phyloP scores from a whole-genome alignment of 192 early-diverging fungal genomes.

The Backusella sp. region DNA sequence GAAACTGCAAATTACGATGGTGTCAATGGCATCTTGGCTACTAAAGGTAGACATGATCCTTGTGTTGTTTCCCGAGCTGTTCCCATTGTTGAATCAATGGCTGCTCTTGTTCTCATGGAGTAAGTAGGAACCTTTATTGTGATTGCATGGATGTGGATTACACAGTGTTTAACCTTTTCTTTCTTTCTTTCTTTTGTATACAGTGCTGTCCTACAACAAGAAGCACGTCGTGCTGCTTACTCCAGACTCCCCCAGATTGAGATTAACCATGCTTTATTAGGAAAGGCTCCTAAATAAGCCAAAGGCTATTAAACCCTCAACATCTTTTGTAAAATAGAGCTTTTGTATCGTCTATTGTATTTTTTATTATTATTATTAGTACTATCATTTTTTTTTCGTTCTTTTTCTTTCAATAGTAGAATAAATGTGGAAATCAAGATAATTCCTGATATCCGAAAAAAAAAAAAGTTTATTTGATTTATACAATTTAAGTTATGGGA shows the following conservation, averaged over 20 bases:
- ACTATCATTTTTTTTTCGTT: background rate
- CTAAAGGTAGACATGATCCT: constrained; percentile 95
- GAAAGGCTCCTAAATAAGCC: constrained; percentile 17
- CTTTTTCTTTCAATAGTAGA: background rate
- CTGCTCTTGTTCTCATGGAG: constrained; percentile 91
- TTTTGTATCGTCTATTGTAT: background rate
- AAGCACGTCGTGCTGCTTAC: constrained; percentile 54
- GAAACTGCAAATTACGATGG: constrained; percentile 86
- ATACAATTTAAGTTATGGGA: background rate
- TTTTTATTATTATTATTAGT: background rate
- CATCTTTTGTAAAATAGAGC: background rate
- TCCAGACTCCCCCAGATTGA: constrained; percentile 48
- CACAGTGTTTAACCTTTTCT: background rate
- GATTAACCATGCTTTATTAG: constrained; percentile 31
- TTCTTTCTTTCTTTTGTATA: background rate
- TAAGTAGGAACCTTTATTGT: constrained; percentile 27
- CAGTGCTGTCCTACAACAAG: constrained; percentile 61
- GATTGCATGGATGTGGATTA: background rate
- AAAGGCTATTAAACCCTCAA: background rate
- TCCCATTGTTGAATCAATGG: constrained; percentile 98
- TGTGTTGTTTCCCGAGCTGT: constrained; percentile 95
- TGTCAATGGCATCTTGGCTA: constrained; percentile 75
- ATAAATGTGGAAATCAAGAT: background rate
- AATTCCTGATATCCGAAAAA: background rate
- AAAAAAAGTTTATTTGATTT: background rate